These are phyloP conservation scores for Mycena leptocephala DNA, from an alignment of 768 basidiomycete genomes.

Conservation along the genomic window DNA sequence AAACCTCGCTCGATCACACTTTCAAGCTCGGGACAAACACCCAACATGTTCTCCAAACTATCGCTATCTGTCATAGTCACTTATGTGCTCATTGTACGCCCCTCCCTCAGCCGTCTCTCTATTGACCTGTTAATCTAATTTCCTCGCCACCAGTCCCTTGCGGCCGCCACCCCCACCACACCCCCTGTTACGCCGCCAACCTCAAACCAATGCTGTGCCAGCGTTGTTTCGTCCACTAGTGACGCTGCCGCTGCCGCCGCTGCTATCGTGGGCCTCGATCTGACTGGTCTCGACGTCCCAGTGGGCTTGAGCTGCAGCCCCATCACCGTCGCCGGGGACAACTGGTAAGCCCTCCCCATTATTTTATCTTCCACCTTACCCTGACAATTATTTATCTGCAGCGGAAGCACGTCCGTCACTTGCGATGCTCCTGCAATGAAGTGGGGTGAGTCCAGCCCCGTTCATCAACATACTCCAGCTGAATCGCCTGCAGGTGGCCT, in stretches of 20 bases:
- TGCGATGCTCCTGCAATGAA: not conserved
- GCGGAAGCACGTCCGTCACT: not conserved
- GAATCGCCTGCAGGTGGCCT: too few species aligned
- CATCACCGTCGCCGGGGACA: not conserved
- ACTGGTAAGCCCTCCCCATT: not conserved
- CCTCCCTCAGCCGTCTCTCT: too few species aligned
- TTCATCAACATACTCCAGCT: too few species aligned
- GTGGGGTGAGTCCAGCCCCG: too few species aligned
- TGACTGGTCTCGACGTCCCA: not conserved
- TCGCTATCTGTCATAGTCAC: too few species aligned
- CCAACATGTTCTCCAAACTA: too few species aligned
- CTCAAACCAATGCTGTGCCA: not conserved
- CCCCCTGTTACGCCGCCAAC: not conserved
- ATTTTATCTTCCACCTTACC: not conserved
- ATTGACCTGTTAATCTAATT: too few species aligned
- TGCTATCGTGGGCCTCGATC: not conserved
- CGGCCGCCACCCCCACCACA: not conserved
- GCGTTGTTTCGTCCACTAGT: not conserved
- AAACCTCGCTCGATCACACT: too few species aligned
- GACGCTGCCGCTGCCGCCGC: not conserved
- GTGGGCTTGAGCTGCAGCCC: not conserved
- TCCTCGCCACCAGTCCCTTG: not conserved
- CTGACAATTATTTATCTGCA: not conserved
- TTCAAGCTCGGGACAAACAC: too few species aligned
- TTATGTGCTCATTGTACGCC: too few species aligned